Conservation (phyloP, 225 moss, liverwort and hornwort genomes). For the Pleurozium schreberi region DNA sequence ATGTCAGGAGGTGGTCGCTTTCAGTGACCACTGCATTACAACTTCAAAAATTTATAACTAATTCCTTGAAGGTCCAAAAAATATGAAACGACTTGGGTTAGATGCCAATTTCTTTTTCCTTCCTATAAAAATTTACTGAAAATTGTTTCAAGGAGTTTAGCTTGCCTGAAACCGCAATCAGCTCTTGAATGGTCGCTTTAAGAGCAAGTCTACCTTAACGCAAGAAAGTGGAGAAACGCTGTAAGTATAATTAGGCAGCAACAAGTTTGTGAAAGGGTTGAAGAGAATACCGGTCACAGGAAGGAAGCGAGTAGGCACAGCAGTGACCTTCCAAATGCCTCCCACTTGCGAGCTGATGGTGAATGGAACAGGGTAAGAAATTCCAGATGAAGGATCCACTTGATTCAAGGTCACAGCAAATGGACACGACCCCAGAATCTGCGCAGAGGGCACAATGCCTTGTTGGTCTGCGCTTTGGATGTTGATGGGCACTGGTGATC, state of each 20-base stretch:
- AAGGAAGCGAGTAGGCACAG: conserved; percentile 9
- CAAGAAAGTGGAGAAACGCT: neutral
- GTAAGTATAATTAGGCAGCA: neutral
- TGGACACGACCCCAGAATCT: conserved; percentile 7
- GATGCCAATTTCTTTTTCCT: too few relatives aligned
- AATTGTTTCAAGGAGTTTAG: too few relatives aligned
- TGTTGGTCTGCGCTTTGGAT: conserved; percentile 2
- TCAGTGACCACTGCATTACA: too few relatives aligned
- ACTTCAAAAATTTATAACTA: too few relatives aligned
- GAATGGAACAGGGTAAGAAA: neutral
- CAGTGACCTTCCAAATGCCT: conserved; percentile 12
- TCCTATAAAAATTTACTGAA: too few relatives aligned
- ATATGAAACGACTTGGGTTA: too few relatives aligned
- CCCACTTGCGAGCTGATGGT: conserved; percentile 7
- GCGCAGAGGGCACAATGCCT: conserved; percentile 5
- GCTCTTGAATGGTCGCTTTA: too few relatives aligned
- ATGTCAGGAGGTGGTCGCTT: too few relatives aligned
- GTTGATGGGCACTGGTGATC: conserved; percentile 11
- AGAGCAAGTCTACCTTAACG: too few relatives aligned
- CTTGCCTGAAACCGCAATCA: too few relatives aligned
- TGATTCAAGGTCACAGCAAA: conserved; percentile 7
- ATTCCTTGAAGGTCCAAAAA: too few relatives aligned
- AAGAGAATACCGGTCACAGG: conserved; percentile 4
- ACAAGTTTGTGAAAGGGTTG: neutral
- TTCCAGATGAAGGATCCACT: neutral